phyloP scores from a whole-genome alignment of 1,139 yeast species.

The Blastobotrys proliferans region DNA sequence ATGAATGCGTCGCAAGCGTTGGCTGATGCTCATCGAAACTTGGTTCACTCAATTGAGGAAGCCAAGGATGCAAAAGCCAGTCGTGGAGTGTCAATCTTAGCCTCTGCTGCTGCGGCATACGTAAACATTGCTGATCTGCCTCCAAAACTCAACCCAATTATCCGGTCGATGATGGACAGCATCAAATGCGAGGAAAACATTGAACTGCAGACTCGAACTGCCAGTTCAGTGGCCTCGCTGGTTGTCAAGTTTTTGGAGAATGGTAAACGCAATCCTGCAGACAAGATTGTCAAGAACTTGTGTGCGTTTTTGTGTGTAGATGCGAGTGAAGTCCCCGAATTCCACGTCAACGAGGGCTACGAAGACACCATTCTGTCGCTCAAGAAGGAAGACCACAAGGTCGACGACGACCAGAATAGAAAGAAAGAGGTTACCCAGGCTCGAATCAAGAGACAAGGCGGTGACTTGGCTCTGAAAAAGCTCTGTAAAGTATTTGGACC shows the following conservation, averaged over 20 bases:
- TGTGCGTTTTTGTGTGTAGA: constrained; percentile 95
- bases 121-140: constrained; percentile 58
- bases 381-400: constrained; percentile 70
- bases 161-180: constrained; percentile 90
- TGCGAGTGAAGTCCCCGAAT: constrained; percentile 94
- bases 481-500: constrained; percentile 46
- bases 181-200: constrained; percentile 69
- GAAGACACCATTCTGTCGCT: constrained; percentile 65
- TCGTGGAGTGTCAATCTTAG: constrained; percentile 60
- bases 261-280: constrained; percentile 70
- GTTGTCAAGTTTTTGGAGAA: constrained; percentile 52
- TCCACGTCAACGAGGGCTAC: constrained; percentile 58
- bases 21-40: constrained; percentile 73
- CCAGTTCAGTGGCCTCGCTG: constrained; percentile 62
- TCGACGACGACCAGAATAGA: constrained; percentile 61
- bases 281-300: constrained; percentile 81
- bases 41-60: constrained; percentile 62
- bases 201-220: constrained; percentile 66
- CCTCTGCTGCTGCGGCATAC: constrained; percentile 65
- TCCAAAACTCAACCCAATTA: constrained; percentile 79
- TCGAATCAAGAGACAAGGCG: constrained; percentile 77
- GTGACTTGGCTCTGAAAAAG: constrained; percentile 63
- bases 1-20: constrained; percentile 68
- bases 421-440: constrained; percentile 70
- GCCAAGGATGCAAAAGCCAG: constrained; percentile 53